Evolutionary conservation across 208 protist genomes (phyloP), one percentile per base, ranked within the genome.

Genomic region (Trypanosoma congolense): DNA sequence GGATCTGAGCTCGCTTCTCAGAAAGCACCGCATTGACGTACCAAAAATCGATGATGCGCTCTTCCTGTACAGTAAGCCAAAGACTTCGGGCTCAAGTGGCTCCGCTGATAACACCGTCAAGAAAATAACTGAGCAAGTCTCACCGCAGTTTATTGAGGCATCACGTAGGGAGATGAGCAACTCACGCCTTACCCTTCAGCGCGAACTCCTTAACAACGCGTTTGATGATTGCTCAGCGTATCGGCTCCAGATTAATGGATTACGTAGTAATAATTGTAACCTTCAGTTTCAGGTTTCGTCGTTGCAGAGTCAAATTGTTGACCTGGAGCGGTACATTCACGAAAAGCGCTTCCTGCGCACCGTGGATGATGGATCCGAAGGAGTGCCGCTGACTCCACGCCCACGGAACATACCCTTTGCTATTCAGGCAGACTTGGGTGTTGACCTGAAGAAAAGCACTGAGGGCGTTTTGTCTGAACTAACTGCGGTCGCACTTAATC

Each of bases 171-270:
- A 87, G 52, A 68, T 91, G 68, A 62, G 73, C 44, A 50, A 52
- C 35, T 70, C 79, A 9, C 76, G 80, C 28, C 75, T 87, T 52
- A 79, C 74, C 5, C 60, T 85, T 10, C 80, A 87, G 61, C 26
- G 71, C 36, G 77, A 87, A 56, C 66, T 87, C 21, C 53, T 87
- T 35, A 67, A 76, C 58, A 80, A 69, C 54, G 80, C 83, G 18
- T 87, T 86, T 57, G 80, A 91, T 56, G 75, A 85, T 52, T 72
- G 69, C 56, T 71, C 71, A 3, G 80, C 83, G 14, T 86, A 86
- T 54, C 70, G 77, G 21, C 61, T 85, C 41, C 66, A 83, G 41
- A 56, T 91, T n/a, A 68, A 53, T 58, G 66, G 65, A 1, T 74
- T 91, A 26, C 66, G 71, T 24, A 35, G 61, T 21, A 54, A 83